These are phyloP conservation scores for Pelargonium fulgidum DNA, from an alignment of 441 rosid genomes.

Conservation along the genomic window DNA sequence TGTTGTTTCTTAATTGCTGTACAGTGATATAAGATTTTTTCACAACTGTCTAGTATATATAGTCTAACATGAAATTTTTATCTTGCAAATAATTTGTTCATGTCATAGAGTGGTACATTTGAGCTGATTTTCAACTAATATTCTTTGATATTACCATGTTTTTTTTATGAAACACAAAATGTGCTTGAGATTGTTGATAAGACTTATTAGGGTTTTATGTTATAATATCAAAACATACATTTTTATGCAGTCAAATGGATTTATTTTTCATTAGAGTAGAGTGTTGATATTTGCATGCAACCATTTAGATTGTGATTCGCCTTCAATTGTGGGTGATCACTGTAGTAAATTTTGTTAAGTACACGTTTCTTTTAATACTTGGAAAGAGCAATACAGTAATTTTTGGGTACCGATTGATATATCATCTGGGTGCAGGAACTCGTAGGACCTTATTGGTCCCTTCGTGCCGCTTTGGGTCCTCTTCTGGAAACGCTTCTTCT, in stretches of 20 bases:
- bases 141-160: background rate
- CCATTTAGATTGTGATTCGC: background rate
- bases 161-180: background rate
- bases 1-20: background rate
- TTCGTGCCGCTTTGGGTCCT: constrained; percentile 82
- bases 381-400: background rate
- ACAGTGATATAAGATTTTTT: background rate
- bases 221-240: background rate
- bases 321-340: background rate
- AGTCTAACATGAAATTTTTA: background rate
- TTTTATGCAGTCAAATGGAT: background rate
- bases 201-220: background rate
- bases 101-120: background rate
- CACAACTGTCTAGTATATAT: background rate
- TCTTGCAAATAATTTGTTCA: background rate
- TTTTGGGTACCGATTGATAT: constrained; percentile 4
- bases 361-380: background rate
- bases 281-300: background rate
- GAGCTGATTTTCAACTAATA: background rate
- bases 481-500: constrained; percentile 70
- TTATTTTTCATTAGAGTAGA: background rate
- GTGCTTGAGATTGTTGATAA: background rate
- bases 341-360: background rate
- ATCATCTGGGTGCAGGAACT: constrained; percentile 45
- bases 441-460: constrained; percentile 79